These are phyloP conservation scores for Knoxia roxburghii DNA, from an alignment of 257 asterid genomes.

Conservation along the genomic window DNA sequence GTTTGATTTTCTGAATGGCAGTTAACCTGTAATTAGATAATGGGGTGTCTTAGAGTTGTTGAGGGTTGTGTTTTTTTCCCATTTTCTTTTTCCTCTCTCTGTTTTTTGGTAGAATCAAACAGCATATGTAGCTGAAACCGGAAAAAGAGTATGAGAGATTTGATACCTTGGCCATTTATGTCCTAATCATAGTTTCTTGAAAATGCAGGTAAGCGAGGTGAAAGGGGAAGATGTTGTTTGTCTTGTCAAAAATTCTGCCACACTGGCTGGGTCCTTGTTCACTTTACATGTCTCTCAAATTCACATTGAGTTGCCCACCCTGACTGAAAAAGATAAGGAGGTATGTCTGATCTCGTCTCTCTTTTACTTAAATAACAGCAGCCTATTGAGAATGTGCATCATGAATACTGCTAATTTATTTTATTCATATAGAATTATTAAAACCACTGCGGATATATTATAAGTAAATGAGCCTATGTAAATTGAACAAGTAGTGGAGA, in stretches of 20 bases:
- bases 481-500: not conserved
- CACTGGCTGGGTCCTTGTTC: slow-evolving; percentile 76
- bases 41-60: not conserved
- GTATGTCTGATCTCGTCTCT: slow-evolving; percentile 26
- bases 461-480: not conserved
- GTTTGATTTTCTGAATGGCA: not conserved
- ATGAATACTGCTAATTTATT: not conserved
- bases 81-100: not conserved
- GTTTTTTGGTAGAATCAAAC: not conserved
- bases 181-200: slow-evolving; percentile 13
- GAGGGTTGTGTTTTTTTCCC: not conserved
- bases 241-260: slow-evolving; percentile 72
- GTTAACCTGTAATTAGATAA: not conserved
- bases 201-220: slow-evolving; percentile 61
- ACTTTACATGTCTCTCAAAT: slow-evolving; percentile 73
- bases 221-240: slow-evolving; percentile 80
- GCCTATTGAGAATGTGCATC: not conserved
- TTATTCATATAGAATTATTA: not conserved
- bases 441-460: not conserved
- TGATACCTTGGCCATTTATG: not conserved
- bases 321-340: slow-evolving; percentile 83
- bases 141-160: not conserved
- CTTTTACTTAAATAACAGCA: not conserved
- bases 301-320: slow-evolving; percentile 77
- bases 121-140: not conserved